Evolutionary conservation across 2,329 filamentous ascomycete species (phyloP).

Genomic region (Apiospora marii): DNA sequence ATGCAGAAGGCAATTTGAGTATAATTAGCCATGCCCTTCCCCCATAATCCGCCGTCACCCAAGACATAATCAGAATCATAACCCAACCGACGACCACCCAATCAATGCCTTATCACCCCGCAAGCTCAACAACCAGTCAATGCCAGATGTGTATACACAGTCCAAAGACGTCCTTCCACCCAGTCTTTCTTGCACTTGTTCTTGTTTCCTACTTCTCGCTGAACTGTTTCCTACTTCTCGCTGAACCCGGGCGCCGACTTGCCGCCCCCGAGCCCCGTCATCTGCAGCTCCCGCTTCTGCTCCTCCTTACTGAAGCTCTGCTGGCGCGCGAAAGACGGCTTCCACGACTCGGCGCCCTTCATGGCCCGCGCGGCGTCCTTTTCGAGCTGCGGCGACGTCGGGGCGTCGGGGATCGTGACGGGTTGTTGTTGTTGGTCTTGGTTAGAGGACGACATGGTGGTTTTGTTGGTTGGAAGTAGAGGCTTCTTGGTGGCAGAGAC

Average conservation of each 20-base stretch:
- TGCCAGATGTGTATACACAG: not conserved
- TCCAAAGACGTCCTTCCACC: not conserved
- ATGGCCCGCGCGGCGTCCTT: conserved; percentile 47
- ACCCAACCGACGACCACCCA: not conserved
- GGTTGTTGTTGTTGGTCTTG: conserved; percentile 3
- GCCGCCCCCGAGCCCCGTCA: conserved; percentile 47
- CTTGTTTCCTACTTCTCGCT: conserved; percentile 42
- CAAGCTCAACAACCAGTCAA: not conserved
- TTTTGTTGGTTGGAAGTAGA: not conserved
- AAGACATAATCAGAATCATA: not conserved
- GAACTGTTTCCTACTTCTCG: conserved; percentile 46
- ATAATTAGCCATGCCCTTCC: not conserved
- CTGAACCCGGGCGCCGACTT: conserved; percentile 50
- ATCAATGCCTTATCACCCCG: not conserved
- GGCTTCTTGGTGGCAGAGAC: not conserved
- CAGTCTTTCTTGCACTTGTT: no score
- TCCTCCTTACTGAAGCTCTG: conserved; percentile 64
- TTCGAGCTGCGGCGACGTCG: conserved; percentile 40
- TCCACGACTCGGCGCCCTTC: conserved; percentile 52
- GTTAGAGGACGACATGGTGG: not conserved
- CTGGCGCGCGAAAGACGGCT: conserved; percentile 52
- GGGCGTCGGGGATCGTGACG: conserved; percentile 25
- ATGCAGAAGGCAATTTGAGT: not conserved
- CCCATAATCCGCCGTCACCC: not conserved
- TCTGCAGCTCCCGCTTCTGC: conserved; percentile 59